Evolutionary conservation across 495 filamentous ascomycete species (phyloP).

Genomic region (Talaromyces nanjingensis): DNA sequence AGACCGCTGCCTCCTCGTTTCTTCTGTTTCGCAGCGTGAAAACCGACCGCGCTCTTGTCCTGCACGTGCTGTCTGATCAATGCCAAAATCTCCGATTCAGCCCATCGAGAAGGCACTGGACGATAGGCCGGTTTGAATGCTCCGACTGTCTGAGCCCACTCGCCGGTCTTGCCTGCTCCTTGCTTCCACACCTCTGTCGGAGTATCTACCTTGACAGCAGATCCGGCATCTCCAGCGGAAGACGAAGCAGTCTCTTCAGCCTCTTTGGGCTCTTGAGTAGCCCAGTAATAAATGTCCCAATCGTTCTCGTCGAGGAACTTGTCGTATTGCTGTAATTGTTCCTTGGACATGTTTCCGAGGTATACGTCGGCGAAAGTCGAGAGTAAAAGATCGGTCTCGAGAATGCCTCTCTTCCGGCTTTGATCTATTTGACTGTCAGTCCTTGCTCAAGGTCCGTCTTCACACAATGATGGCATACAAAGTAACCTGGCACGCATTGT

Average conservation of each 20-base stretch:
- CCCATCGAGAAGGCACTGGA: constrained; percentile 81
- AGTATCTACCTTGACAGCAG: constrained; percentile 32
- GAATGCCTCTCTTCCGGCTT: constrained; percentile 91
- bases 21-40: constrained; percentile 42
- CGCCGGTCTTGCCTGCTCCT: constrained; percentile 53
- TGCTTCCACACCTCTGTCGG: constrained; percentile 49
- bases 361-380: constrained; percentile 87
- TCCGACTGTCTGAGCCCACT: constrained; percentile 96
- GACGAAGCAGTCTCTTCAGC: constrained; percentile 21
- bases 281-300: constrained; percentile 99
- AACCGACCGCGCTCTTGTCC: constrained; percentile 47
- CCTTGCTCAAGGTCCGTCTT: background rate
- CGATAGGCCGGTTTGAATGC: constrained; percentile 91
- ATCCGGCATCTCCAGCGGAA: constrained; percentile 17
- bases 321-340: constrained; percentile 80
- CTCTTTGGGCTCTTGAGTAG: constrained; percentile 73
- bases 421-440: constrained; percentile 57
- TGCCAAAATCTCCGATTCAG: constrained; percentile 65
- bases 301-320: constrained; percentile 97
- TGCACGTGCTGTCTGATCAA: constrained; percentile 76
- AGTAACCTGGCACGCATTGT: constrained; percentile 87
- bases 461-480: constrained; percentile 53
- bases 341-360: constrained; percentile 61
- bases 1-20: constrained; percentile 40
- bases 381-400: constrained; percentile 91